Evolutionary conservation across 495 filamentous ascomycete species (phyloP), one percentile per base, ranked within the genome.

Genomic region (Bombardia bombarda): DNA sequence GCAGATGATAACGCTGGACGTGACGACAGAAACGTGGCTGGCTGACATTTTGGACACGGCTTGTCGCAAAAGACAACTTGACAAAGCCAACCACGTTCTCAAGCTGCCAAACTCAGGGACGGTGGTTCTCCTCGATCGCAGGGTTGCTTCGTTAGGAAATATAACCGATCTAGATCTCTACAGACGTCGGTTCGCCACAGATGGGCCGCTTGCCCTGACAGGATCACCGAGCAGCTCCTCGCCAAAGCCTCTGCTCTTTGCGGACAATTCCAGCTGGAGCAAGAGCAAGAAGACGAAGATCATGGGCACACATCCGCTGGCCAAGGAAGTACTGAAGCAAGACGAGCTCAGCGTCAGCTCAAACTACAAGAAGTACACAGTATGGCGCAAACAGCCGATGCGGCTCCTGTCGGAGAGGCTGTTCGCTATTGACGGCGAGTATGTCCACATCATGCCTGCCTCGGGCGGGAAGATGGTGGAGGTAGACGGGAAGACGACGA

Each of bases 341-440:
- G 84, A 89, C 43, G 74, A 87, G 45, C 74, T 87, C 10, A 68
- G 68, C 10, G 74, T 70, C 30, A 75, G 72, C 14, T 51, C 78
- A 17, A 81, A 78, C 51, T 86, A 87, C 55, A 83, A 84, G 52
- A 90, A 88, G 52, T 98, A 90, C 60, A 83, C 80, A 22, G 93
- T 98, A 14, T 86, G 83, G 66, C 81, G 93, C 50, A 95, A 94
- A 58, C 89, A 95, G 55, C 82, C 87, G 16, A 95, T 96, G 86
- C 82, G 87, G 21, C 87, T 98, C 59, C 81, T 92, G 26, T 80
- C 86, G 3, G 80, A 87, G 56, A 80, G 85, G 30, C 78, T 93
- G 12, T 70, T 98, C 20, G 83, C 85, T 6, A 87, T 98, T 48
- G 92, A 97, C 56, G 87, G 87, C 34, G 92, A 98, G 58, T 95